A percentile compares a stretch with the other conserved stretches of the same genome.
Conservation (phyloP, 2,329 filamentous ascomycete genomes). For the Sphaerulina populicola region DNA sequence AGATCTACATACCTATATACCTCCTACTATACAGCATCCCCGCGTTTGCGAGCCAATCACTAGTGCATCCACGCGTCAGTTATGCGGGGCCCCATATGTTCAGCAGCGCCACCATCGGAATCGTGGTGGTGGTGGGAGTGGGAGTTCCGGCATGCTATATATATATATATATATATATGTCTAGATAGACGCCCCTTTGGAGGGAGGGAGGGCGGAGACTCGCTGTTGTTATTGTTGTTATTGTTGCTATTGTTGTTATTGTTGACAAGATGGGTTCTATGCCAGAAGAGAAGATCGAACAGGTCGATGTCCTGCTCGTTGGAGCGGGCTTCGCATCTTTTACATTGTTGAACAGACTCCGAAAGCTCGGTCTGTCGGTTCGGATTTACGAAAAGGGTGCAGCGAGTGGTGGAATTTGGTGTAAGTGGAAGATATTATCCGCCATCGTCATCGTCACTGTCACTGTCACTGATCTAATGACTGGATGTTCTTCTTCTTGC, state of each 20-base stretch:
- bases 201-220: no score
- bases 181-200: no score
- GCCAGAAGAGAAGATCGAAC: slow-evolving; percentile 21
- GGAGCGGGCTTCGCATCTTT: slow-evolving; percentile 21
- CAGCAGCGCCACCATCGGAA: no score
- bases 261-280: slow-evolving; percentile 26
- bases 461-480: no score
- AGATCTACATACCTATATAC: no score
- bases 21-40: no score
- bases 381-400: slow-evolving; percentile 32
- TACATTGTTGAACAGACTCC: slow-evolving; percentile 27
- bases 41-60: slow-evolving; percentile 4
- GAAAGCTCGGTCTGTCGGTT: slow-evolving; percentile 29
- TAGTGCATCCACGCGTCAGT: background rate
- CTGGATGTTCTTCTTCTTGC: no score
- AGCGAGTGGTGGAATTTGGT: slow-evolving; percentile 34
- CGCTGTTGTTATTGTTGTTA: background rate
- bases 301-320: slow-evolving; percentile 18
- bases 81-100: no score
- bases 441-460: no score
- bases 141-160: slow-evolving; percentile 9
- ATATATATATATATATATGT: no score
- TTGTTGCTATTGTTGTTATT: background rate
- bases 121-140: slow-evolving; percentile 2
- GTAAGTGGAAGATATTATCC: slow-evolving; percentile 2